Base-by-base conservation (phyloP, 257 asterid species). In the Buddleja alternifolia region DNA sequence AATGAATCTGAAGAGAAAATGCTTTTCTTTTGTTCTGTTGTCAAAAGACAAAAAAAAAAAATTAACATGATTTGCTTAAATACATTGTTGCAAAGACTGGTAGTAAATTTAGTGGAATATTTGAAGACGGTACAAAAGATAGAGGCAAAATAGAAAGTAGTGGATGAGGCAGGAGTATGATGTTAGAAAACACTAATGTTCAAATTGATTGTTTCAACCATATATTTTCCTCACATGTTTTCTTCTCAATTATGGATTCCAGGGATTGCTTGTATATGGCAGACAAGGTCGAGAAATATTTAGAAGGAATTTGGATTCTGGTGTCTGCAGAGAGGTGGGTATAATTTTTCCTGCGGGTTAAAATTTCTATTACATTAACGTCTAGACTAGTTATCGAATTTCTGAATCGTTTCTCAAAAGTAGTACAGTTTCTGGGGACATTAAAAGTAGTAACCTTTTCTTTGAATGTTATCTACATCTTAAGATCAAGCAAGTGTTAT, bases 231-330 rank as follows among this genome's bases (percentile, higher is more conserved):
- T 78, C 45, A 69, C 45, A 10, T 71, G 11, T 66, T 37, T 60
- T 32, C 45, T 32, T 8, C 66, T 73, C 65, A 29, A 39, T 73
- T 42, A 44, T 76, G 75, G 63, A 56, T 74, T 82, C 71, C 87
- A 93, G 99, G 99, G 99, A 69, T 82, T 94, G 85, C 96, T 94
- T 51, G 97, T 94, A 24, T 91, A 94, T 74, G 99, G 99, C 55
- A 91, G 82, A 67, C 93, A 91, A 76, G 99, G 97, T 24, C 86
- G 88, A 61, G 97, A 94, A 87, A 94, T 91, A 74, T 86, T 75
- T 73, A 82, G 93, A 77, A 85, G 84, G 73, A 94, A 83, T 74
- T 83, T 94, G 82, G 96, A 89, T 75, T 86, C 84, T 25, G 41
- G 56, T 67, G 77, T 94, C 66, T 94, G 96, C 83, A 80, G 80